Evolutionary conservation across 768 basidiomycete species (phyloP).

Genomic region (Sporobolomyces roseus): DNA sequence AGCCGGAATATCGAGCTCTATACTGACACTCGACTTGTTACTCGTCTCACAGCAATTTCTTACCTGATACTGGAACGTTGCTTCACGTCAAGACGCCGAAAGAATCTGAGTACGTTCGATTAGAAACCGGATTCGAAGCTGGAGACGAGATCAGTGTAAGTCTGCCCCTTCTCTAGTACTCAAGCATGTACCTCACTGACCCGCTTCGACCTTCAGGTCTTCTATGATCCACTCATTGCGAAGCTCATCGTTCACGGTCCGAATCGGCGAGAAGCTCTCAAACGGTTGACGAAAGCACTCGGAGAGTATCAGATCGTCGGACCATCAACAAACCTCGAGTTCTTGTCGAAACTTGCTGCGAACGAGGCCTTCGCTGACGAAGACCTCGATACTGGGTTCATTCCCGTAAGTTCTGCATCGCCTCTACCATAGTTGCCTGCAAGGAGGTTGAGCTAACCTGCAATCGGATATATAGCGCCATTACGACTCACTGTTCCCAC

Average conservation of each 20-base stretch:
- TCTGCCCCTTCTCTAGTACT: neutral
- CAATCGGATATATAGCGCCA: slow-evolving; percentile 62
- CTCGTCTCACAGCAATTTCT: slow-evolving; percentile 57
- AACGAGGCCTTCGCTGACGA: slow-evolving; percentile 70
- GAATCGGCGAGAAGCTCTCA: slow-evolving; percentile 76
- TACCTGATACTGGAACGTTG: slow-evolving; percentile 82
- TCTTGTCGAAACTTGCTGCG: slow-evolving; percentile 70
- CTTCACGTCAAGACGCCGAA: slow-evolving; percentile 74
- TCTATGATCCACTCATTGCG: slow-evolving; percentile 87
- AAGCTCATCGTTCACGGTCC: slow-evolving; percentile 84
- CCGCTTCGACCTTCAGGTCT: slow-evolving; percentile 56
- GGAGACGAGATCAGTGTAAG: slow-evolving; percentile 49
- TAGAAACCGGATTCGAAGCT: slow-evolving; percentile 82
- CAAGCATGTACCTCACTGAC: neutral
- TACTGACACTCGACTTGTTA: neutral
- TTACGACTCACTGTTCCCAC: slow-evolving; percentile 72
- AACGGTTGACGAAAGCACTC: slow-evolving; percentile 71
- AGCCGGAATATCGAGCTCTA: neutral
- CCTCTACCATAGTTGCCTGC: neutral
- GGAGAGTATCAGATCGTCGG: slow-evolving; percentile 88
- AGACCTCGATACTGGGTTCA: slow-evolving; percentile 89
- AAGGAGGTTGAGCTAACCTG: no score
- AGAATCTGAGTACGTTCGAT: slow-evolving; percentile 66
- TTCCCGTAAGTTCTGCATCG: slow-evolving; percentile 57
- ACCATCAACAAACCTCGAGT: slow-evolving; percentile 86